Conservation (phyloP, 2,329 filamentous ascomycete genomes). For the Drechslerella coelobrocha region DNA sequence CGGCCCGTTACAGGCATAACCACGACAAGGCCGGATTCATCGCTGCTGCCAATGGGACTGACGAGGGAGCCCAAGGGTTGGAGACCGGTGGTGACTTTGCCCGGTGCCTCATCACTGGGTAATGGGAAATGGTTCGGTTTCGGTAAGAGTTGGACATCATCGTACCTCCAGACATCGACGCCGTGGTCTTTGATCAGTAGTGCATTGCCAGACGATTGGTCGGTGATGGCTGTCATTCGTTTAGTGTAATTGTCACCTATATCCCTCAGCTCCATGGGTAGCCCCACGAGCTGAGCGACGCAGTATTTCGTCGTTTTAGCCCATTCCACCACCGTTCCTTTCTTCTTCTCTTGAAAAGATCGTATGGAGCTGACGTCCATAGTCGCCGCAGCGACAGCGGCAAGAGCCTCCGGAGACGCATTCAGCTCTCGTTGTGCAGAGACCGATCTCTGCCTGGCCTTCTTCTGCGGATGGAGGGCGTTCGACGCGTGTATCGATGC, state of each 20-base stretch:
- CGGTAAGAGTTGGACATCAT: conserved; percentile 70
- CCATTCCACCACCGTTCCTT: conserved; percentile 48
- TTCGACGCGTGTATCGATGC: conserved; percentile 45
- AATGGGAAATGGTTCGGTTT: conserved; percentile 82
- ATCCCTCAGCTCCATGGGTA: conserved; percentile 53
- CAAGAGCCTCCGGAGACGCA: conserved; percentile 44
- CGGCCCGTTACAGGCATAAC: conserved; percentile 83
- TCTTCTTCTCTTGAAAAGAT: conserved; percentile 48
- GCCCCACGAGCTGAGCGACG: conserved; percentile 53
- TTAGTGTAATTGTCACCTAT: conserved; percentile 51
- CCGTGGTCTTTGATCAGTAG: conserved; percentile 80
- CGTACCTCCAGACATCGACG: conserved; percentile 91
- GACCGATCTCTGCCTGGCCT: conserved; percentile 35
- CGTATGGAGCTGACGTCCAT: conserved; percentile 49
- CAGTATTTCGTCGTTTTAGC: conserved; percentile 55
- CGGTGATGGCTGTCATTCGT: conserved; percentile 56
- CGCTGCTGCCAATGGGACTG: conserved; percentile 75
- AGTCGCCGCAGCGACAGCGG: conserved; percentile 40
- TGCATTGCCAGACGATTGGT: conserved; percentile 73
- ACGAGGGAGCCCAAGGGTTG: conserved; percentile 84
- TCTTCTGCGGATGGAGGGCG: conserved; percentile 39
- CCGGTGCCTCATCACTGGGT: conserved; percentile 66
- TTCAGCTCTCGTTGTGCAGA: conserved; percentile 46
- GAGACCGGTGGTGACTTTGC: conserved; percentile 71
- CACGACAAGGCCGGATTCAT: conserved; percentile 83